Base-by-base conservation (phyloP, 1,139 yeast species). In the Lodderomyces theae region DNA sequence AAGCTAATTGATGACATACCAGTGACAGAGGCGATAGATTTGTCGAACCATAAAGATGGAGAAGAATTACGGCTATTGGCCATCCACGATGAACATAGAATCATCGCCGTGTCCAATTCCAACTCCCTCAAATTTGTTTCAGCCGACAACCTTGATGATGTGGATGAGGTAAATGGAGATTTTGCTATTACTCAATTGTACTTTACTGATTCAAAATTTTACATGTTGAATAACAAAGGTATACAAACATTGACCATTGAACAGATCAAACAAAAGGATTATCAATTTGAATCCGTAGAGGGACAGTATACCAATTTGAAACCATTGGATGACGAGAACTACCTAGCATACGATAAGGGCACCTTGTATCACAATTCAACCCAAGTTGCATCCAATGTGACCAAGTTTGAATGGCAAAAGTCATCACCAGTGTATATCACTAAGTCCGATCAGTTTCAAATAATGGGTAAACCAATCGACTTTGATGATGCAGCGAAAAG, bases 101-200 rank as follows among this genome's bases (percentile, higher is more conserved):
- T 56, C 19, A 58, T 61, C 44, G 73, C 69, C 9, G 58, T 61
- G 26, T 65, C 74, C n/a, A 61, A 69, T 46, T 51, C 60, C 11
- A 41, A 48, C 4, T 29, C 40, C 25, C 48, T 59, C 41, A 48
- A 42, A 24, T 47, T 44, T 45, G 52, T 39, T 15, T 30, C 33
- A 26, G 43, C 40, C 11, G 42, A 38, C 4, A 36, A 49, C 12
- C 29, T 47, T 3, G 38, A 32, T 2, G 22, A 42, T 1, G 29
- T 42, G 10, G 44, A 38, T 4, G 28, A 34, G 0, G 34, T 53
- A 5, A 51, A 38, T 11, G 35, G 35, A 22, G 35, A 38, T 2
- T 39, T 32, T 38, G 34, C 42, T 7, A 51, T 57, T 2, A 47
- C 62, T 4, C 69, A 62, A 42, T 39, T 70, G 6, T 45, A 44